phyloP scores from a whole-genome alignment of 257 asterid species.

The Solanum raphanifolium region DNA sequence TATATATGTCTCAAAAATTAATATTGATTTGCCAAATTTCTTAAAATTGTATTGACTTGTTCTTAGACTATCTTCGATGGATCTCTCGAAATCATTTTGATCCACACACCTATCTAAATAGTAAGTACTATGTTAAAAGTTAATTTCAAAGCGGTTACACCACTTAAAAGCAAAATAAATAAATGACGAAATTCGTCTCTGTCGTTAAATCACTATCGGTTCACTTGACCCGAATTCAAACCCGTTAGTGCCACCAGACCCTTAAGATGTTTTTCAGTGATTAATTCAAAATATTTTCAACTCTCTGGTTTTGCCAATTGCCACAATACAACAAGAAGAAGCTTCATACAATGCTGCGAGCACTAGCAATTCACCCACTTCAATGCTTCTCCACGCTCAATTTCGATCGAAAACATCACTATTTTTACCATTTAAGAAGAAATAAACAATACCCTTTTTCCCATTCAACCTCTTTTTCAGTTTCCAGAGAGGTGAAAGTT shows the following conservation, averaged over 20 bases:
- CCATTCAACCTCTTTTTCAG: slow-evolving; percentile 19
- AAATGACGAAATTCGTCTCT: not conserved
- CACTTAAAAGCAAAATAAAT: no score
- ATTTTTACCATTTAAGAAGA: not conserved
- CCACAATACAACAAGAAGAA: not conserved
- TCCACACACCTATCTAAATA: not conserved
- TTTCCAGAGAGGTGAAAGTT: slow-evolving; percentile 15
- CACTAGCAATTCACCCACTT: not conserved
- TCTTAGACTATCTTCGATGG: no score
- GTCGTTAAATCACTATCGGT: not conserved
- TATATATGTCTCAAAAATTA: no score
- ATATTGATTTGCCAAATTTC: no score
- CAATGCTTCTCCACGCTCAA: not conserved
- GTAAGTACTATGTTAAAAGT: no score
- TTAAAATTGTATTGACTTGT: no score
- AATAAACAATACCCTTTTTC: slow-evolving; percentile 11
- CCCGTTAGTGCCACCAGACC: not conserved
- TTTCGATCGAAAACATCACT: not conserved
- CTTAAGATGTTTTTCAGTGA: not conserved
- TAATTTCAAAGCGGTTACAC: no score
- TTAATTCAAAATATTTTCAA: no score
- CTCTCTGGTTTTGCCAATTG: not conserved
- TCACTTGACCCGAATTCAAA: not conserved
- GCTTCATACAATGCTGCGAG: not conserved
- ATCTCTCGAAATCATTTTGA: not conserved